phyloP scores from a whole-genome alignment of 805 yeast genomes.

The Blastobotrys chiropterorum region DNA sequence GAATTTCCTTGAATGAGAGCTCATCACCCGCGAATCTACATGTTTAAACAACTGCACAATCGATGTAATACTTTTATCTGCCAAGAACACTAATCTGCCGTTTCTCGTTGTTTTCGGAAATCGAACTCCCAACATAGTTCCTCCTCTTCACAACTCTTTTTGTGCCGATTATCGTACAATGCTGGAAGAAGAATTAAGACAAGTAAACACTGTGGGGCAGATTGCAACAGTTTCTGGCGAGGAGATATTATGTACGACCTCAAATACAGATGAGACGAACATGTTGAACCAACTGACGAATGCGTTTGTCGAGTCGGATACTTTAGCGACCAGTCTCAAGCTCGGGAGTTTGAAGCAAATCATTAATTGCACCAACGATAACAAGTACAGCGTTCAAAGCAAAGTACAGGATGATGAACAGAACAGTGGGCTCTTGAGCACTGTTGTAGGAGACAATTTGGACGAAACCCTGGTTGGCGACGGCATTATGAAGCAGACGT shows the following conservation, averaged over 20 bases:
- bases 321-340: conserved; percentile 14
- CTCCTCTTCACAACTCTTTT: background rate
- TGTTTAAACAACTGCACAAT: background rate
- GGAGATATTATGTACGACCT: conserved; percentile 10
- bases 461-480: conserved; percentile 14
- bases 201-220: conserved; percentile 10
- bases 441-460: conserved; percentile 9
- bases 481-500: conserved; percentile 11
- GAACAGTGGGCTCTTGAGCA: conserved; percentile 9
- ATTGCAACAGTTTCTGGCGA: conserved; percentile 18
- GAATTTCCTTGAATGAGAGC: background rate
- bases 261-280: conserved; percentile 3
- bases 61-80: background rate
- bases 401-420: conserved; percentile 5
- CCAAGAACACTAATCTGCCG: too few relatives aligned
- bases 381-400: conserved; percentile 11
- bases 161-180: background rate
- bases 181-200: conserved; percentile 5
- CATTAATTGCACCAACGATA: conserved; percentile 6
- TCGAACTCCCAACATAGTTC: background rate
- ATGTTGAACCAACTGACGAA: conserved; percentile 9
- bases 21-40: background rate
- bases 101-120: too few relatives aligned
- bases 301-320: conserved; percentile 15
- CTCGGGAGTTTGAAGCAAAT: conserved; percentile 16